Percentiles rank a stretch among this genome's conserved stretches.
phyloP scores from a whole-genome alignment of 2,329 filamentous ascomycete genomes.

The Cercospora brassicicola region DNA sequence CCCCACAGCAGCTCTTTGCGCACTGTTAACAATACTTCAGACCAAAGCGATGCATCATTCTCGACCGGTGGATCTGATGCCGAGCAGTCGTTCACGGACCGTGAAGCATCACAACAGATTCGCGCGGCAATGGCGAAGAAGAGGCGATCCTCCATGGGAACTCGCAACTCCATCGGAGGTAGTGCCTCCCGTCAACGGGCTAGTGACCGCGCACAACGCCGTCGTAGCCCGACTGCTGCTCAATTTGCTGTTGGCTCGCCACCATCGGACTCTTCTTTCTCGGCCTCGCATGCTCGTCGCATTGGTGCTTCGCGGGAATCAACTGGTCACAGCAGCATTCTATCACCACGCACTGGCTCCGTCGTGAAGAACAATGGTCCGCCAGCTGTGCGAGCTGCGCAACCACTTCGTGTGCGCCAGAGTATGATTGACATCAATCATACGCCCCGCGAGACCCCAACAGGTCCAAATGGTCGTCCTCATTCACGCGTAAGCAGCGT shows the following conservation, averaged over 20 bases:
- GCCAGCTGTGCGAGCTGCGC: conserved; percentile 12
- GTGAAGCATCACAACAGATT: conserved; percentile 31
- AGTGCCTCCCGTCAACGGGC: conserved; percentile 29
- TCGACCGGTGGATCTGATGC: conserved; percentile 21
- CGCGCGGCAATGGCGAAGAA: conserved; percentile 54
- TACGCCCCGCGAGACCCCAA: conserved; percentile 16
- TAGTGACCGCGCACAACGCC: conserved; percentile 49
- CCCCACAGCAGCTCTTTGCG: conserved; percentile 35
- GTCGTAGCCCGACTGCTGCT: conserved; percentile 56
- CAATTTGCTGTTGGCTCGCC: conserved; percentile 47
- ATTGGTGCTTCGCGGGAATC: conserved; percentile 63
- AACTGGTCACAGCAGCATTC: conserved; percentile 49
- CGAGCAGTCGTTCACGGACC: conserved; percentile 29
- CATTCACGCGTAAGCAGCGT: conserved; percentile 20
- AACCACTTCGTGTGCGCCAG: conserved; percentile 16
- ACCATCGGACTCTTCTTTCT: conserved; percentile 62
- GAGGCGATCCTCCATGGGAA: conserved; percentile 39
- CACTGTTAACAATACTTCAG: conserved; percentile 28
- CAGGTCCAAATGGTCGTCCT: conserved; percentile 11
- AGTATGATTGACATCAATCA: conserved; percentile 27
- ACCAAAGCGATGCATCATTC: conserved; percentile 31
- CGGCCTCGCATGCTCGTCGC: conserved; percentile 63
- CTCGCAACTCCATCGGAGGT: conserved; percentile 39
- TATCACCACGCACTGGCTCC: conserved; percentile 61
- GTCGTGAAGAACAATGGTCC: conserved; percentile 52